Percentiles rank a stretch among this genome's conserved stretches.
phyloP scores from a whole-genome alignment of 495 filamentous ascomycete genomes.

The Letharia columbiana region DNA sequence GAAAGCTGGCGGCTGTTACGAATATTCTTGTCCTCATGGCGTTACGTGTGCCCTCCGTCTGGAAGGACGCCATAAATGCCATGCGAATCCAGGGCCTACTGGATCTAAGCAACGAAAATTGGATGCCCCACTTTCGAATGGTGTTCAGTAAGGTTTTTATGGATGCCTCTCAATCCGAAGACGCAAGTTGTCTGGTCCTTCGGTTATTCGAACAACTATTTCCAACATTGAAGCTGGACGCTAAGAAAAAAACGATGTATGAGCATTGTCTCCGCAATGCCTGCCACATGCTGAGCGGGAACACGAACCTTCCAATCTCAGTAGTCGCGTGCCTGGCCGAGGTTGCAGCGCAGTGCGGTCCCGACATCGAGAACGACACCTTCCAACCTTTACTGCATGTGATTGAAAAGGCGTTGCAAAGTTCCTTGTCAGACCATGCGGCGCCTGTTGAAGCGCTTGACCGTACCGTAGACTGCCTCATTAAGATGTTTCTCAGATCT shows the following conservation, averaged over 20 bases:
- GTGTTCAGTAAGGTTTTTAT: conserved; percentile 5
- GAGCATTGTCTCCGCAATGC: conserved; percentile 1
- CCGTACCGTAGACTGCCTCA: conserved; percentile 32
- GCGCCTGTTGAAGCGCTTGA: conserved; percentile 25
- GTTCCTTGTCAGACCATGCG: not conserved
- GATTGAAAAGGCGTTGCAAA: conserved; percentile 2
- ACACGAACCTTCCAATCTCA: conserved; percentile 5
- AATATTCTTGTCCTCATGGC: conserved; percentile 5
- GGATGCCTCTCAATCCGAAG: conserved; percentile 6
- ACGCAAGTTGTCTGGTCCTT: conserved; percentile 7
- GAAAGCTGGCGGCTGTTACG: conserved; percentile 1
- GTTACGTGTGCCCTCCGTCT: conserved; percentile 2
- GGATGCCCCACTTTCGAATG: conserved; percentile 12
- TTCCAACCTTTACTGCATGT: conserved; percentile 8
- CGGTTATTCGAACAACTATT: not conserved
- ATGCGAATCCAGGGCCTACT: conserved; percentile 15
- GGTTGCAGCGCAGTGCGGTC: conserved; percentile 11
- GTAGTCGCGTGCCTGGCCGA: conserved; percentile 10
- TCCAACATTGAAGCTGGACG: conserved; percentile 5
- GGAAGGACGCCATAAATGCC: conserved; percentile 1
- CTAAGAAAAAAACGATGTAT: not conserved
- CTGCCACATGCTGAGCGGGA: not conserved
- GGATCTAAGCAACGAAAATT: conserved; percentile 8
- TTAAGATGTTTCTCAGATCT: conserved; percentile 64
- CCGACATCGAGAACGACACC: conserved; percentile 3